Percentiles rank a stretch among this genome's conserved stretches.
Conservation (phyloP, 768 basidiomycete species). For the Panaeolus cyanescens region DNA sequence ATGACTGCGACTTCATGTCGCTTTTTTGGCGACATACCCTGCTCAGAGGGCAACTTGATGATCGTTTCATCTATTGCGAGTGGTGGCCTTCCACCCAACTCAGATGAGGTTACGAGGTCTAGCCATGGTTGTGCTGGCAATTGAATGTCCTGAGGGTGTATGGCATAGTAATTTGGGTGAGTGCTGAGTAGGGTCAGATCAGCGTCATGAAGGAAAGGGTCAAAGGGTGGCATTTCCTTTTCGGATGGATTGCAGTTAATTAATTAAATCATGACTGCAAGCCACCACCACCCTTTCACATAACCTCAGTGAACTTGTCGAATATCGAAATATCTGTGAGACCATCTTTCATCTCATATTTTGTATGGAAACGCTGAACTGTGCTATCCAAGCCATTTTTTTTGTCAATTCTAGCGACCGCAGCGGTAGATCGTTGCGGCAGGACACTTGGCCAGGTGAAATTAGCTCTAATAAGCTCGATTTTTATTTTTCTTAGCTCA, state of each 20-base stretch:
- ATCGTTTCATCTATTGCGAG: slow-evolving; percentile 9
- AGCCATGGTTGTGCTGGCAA: background rate
- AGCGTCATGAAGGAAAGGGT: background rate
- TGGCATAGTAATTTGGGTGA: background rate
- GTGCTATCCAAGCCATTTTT: no score
- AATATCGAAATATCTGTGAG: no score
- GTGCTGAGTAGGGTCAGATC: background rate
- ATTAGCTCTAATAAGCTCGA: no score
- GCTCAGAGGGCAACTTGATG: slow-evolving; percentile 11
- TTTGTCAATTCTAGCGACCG: no score
- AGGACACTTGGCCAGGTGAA: no score
- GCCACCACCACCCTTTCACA: no score
- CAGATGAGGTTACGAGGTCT: background rate
- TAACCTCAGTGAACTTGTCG: no score
- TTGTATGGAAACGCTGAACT: no score
- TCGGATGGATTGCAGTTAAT: background rate
- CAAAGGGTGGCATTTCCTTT: background rate
- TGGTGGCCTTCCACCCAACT: slow-evolving; percentile 24
- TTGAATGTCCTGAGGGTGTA: background rate
- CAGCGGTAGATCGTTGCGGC: no score
- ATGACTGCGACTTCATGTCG: slow-evolving; percentile 70
- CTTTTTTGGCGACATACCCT: slow-evolving; percentile 79
- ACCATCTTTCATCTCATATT: no score
- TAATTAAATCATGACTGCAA: no score
- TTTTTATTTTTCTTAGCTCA: no score